A percentile compares a stretch with the other conserved stretches of the same genome.
These are phyloP conservation scores for Leccinum fallax DNA, from an alignment of 1,284 basidiomycete species.

Conservation along the genomic window DNA sequence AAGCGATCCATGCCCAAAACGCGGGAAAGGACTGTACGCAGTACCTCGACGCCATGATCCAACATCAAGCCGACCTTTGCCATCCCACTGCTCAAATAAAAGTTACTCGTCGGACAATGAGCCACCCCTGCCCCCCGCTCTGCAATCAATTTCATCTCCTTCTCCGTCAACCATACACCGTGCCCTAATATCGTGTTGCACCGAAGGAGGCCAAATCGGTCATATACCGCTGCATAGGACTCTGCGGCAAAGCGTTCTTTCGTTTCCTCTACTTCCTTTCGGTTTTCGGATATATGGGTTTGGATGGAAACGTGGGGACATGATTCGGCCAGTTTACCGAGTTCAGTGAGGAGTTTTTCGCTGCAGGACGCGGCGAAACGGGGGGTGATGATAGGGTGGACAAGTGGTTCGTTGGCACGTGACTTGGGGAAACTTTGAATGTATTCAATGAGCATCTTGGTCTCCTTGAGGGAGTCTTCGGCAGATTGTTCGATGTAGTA, in stretches of 20 bases:
- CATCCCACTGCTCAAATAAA: slow-evolving; percentile 85
- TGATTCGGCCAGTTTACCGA: slow-evolving; percentile 53
- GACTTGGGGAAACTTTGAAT: slow-evolving; percentile 56
- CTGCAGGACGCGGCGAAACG: slow-evolving; percentile 95
- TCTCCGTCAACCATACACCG: slow-evolving; percentile 74
- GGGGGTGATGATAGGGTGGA: slow-evolving; percentile 90
- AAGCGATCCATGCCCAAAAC: not conserved
- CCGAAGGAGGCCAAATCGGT: slow-evolving; percentile 74
- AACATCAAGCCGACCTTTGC: slow-evolving; percentile 80
- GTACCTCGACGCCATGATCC: slow-evolving; percentile 84
- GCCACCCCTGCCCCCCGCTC: slow-evolving; percentile 73
- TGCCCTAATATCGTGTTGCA: slow-evolving; percentile 87
- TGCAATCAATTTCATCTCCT: slow-evolving; percentile 76
- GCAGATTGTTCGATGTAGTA: slow-evolving; percentile 73
- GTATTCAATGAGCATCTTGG: slow-evolving; percentile 64
- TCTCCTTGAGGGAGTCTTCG: slow-evolving; percentile 59
- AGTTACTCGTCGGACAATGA: slow-evolving; percentile 93
- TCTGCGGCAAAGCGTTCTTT: slow-evolving; percentile 64
- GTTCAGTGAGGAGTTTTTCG: slow-evolving; percentile 58
- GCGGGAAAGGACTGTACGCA: slow-evolving; percentile 10
- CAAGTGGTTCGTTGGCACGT: slow-evolving; percentile 46
- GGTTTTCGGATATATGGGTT: slow-evolving; percentile 91
- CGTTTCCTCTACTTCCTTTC: slow-evolving; percentile 69
- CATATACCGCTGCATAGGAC: slow-evolving; percentile 81
- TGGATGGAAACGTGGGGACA: slow-evolving; percentile 75